Conservation (phyloP, 345 rosid genomes). For the Eucalyptus marginata region DNA sequence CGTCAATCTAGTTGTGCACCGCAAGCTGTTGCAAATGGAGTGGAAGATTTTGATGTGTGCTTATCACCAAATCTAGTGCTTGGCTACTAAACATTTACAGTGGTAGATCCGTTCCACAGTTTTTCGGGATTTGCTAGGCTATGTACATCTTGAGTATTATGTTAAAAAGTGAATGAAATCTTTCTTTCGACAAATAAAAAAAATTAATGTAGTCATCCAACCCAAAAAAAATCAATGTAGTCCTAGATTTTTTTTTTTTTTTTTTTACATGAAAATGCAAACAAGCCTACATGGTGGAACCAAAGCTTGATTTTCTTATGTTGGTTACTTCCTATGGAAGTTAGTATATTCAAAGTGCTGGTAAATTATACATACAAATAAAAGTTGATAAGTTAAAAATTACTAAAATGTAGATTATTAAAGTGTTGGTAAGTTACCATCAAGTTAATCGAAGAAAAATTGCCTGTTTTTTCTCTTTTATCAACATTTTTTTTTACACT, state of each 20-base stretch:
- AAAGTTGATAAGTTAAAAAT: not conserved
- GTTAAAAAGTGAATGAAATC: no score
- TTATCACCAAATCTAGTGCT: no score
- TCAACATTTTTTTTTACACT: not conserved
- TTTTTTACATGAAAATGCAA: not conserved
- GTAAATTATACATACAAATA: not conserved
- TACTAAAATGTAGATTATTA: not conserved
- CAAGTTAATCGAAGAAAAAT: accelerated
- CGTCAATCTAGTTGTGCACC: accelerated
- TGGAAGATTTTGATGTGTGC: accelerated
- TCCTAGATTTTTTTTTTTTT: not conserved
- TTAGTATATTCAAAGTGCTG: not conserved
- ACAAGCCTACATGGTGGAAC: not conserved
- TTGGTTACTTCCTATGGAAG: not conserved
- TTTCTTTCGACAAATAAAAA: no score
- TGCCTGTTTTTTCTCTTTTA: accelerated
- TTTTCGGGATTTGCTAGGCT: no score
- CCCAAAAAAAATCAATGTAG: not conserved
- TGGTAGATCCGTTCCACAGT: no score
- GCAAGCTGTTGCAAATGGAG: no score
- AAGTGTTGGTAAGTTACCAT: not conserved
- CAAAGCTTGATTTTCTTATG: not conserved
- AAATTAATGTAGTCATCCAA: not conserved
- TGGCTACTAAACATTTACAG: accelerated
- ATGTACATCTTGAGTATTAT: no score